Conservation (phyloP, 2,329 filamentous ascomycete species). For the Peltaster fructicola region DNA sequence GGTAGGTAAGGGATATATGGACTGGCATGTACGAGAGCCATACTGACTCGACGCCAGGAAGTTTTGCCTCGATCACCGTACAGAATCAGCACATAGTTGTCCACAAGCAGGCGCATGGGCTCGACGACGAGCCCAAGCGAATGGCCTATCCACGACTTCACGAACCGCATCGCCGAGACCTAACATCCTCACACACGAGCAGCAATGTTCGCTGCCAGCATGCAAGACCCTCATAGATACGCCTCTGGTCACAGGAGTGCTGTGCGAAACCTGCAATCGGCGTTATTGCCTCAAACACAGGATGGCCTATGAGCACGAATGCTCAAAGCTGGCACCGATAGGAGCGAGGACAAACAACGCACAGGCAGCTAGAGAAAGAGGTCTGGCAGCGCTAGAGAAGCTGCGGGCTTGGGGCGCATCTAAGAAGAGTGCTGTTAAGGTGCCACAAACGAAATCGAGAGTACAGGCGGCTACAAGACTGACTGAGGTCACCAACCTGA, state of each 20-base stretch:
- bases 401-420: conserved; percentile 65
- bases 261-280: conserved; percentile 54
- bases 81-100: conserved; percentile 63
- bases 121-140: conserved; percentile 24
- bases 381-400: conserved; percentile 56
- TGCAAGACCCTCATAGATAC: conserved; percentile 61
- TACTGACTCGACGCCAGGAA: conserved; percentile 7
- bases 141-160: too few relatives aligned
- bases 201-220: conserved; percentile 46
- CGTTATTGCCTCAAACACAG: conserved; percentile 66
- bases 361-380: conserved; percentile 40
- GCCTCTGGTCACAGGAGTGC: conserved; percentile 46
- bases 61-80: conserved; percentile 87
- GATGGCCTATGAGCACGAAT: conserved; percentile 66
- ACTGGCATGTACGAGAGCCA: neutral
- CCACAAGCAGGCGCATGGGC: conserved; percentile 44
- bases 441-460: conserved; percentile 27
- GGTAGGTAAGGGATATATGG: conserved; percentile 18
- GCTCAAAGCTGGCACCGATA: conserved; percentile 50
- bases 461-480: conserved; percentile 45
- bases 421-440: conserved; percentile 31
- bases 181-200: conserved; percentile 41
- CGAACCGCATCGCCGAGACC: conserved; percentile 26
- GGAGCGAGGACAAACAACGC: conserved; percentile 30
- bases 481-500: conserved; percentile 58